These are phyloP conservation scores for Astrephomene gubernaculifera DNA, from an alignment of 139 green algal species.

Conservation along the genomic window DNA sequence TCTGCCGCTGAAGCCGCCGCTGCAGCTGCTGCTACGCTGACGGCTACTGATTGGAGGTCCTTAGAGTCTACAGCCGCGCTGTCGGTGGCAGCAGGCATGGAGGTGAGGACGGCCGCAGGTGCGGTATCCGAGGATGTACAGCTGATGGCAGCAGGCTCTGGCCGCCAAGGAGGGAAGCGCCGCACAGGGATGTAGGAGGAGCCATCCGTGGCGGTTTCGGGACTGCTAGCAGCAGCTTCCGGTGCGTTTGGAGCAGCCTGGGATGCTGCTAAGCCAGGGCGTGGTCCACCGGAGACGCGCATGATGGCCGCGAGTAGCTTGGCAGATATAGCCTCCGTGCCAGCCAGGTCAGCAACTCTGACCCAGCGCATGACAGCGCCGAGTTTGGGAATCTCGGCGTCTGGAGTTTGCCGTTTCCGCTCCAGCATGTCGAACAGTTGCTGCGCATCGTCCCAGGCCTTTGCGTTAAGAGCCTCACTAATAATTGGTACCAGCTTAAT, in stretches of 20 bases:
- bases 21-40: too few species aligned
- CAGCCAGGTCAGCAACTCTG: conserved; percentile 42
- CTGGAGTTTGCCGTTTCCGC: background rate
- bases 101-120: too few species aligned
- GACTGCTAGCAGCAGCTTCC: too few species aligned
- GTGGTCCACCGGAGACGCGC: conserved; percentile 14
- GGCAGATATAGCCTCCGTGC: conserved; percentile 8
- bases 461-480: conserved; percentile 16
- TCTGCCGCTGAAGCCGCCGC: background rate
- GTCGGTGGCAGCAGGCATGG: too few species aligned
- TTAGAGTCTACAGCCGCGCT: too few species aligned
- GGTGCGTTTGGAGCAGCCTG: background rate
- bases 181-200: conserved; percentile 1
- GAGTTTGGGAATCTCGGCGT: conserved; percentile 61
- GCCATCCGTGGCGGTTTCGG: background rate
- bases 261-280: background rate
- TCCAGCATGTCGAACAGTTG: conserved; percentile 21
- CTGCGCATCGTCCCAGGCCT: conserved; percentile 26
- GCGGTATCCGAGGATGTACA: too few species aligned
- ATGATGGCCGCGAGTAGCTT: conserved; percentile 41
- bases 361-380: conserved; percentile 66
- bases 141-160: too few species aligned
- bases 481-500: conserved; percentile 35
- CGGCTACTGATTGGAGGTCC: too few species aligned
- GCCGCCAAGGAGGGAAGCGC: conserved; percentile 33